Evolutionary conservation across 164 flowering plant species (phyloP), one percentile per base, ranked within the genome.

Genomic region (Macadamia integrifolia): DNA sequence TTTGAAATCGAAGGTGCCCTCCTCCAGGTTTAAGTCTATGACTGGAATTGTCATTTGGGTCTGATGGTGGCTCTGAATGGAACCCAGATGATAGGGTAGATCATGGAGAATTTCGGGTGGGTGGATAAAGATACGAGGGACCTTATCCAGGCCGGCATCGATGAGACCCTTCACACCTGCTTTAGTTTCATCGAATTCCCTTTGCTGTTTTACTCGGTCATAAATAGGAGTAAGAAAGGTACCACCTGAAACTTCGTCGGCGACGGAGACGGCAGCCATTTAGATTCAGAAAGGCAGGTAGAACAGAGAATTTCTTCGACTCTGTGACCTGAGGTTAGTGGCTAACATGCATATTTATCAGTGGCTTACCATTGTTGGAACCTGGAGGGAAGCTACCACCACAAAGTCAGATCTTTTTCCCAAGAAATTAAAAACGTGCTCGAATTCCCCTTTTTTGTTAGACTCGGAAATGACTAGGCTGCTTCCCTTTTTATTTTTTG

Each of bases 111-210:
- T 12, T 0, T 64, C 46, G 1, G 63, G 59, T 9, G 23, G 75
- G 3, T 49, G 62, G 43, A 73, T 12, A 70, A 82, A 82, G 0
- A 77, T 64, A 1, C 72, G 69, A 3, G 84, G 86, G 43, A 80
- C 58, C 11, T 68, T 50, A 0, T 15, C 10, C 6, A 79, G n/a
- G 6, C 82, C 82, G 1, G 81, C 69, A 28, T 85, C 86, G 0
- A 83, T 79, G 0, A 83, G 80, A 4, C 86, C 82, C 62, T 84
- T 81, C 1, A 86, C 89, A 17, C 85, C 84, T 1, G 71, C 61
- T 62, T 84, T 82, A 6, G 86, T 18, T 3, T 83, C 78, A n/a
- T 81, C 84, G 28, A 85, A 81, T 18, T 76, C 82, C 68, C 75
- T 72, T 0, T 75, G 35, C 32, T 80, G 83, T 5, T 7, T 59